phyloP scores from a whole-genome alignment of 2,329 filamentous ascomycete genomes.

The Plectosphaerella sp. region DNA sequence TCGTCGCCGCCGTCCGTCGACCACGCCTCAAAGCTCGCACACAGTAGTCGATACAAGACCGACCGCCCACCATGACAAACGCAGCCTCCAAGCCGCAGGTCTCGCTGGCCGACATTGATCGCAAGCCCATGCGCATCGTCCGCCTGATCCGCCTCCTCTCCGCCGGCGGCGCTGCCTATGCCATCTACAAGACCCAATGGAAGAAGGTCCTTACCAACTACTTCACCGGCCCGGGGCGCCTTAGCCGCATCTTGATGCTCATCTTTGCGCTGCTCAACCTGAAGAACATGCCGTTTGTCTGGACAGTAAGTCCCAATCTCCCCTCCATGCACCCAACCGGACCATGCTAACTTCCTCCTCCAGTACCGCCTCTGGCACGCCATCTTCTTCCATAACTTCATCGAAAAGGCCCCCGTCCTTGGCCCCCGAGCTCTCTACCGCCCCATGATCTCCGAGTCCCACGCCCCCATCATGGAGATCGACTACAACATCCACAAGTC shows the following conservation, averaged over 20 bases:
- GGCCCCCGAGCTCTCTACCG: constrained; percentile 66
- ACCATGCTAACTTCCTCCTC: background rate
- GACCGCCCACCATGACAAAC: constrained; percentile 3
- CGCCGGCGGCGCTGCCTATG: constrained; percentile 40
- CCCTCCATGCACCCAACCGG: background rate
- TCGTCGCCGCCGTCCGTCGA: constrained; percentile 9
- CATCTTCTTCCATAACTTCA: constrained; percentile 48
- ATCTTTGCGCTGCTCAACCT: constrained; percentile 59
- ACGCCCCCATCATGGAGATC: constrained; percentile 69
- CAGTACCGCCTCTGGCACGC: constrained; percentile 56
- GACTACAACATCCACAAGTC: constrained; percentile 85
- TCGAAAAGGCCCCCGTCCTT: constrained; percentile 43
- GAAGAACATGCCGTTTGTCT: constrained; percentile 70
- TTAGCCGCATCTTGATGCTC: constrained; percentile 47
- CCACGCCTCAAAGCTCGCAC: background rate
- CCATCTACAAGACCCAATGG: constrained; percentile 40
- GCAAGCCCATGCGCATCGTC: constrained; percentile 19
- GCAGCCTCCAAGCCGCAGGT: constrained; percentile 12
- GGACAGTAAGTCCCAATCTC: constrained; percentile 58
- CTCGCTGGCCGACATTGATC: constrained; percentile 12
- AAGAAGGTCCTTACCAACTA: constrained; percentile 32
- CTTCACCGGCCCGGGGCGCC: constrained; percentile 49
- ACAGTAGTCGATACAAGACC: background rate
- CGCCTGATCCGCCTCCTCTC: constrained; percentile 31
- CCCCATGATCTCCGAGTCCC: constrained; percentile 61